A percentile compares a stretch with the other conserved stretches of the same genome.
Conservation (phyloP, 257 asterid genomes). For the Avicennia marina region DNA sequence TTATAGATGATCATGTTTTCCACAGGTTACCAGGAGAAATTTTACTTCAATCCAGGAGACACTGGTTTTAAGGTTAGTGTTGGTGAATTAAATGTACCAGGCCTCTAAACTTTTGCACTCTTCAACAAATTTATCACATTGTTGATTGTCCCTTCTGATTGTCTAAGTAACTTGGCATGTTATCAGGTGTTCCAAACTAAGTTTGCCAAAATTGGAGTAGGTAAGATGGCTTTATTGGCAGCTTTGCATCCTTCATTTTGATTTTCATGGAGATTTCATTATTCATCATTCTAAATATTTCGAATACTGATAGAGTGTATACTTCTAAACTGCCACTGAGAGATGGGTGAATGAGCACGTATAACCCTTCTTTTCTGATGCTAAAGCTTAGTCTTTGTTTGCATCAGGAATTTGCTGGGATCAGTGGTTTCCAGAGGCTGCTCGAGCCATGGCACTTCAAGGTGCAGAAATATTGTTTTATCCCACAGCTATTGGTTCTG, state of each 20-base stretch:
- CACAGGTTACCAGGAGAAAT: conserved; percentile 97
- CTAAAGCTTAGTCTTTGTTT: no score
- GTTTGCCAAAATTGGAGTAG: conserved; percentile 90
- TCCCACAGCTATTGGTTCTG: conserved; percentile 99
- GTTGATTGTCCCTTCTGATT: conserved; percentile 17
- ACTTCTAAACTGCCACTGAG: no score
- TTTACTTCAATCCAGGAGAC: conserved; percentile 96
- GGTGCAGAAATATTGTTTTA: conserved; percentile 94
- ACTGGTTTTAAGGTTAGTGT: conserved; percentile 86
- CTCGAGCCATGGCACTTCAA: conserved; percentile 95
- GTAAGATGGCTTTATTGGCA: conserved; percentile 40
- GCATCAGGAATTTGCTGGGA: conserved; percentile 95
- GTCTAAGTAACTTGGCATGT: conserved; percentile 13
- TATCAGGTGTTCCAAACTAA: conserved; percentile 85
- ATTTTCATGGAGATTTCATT: not conserved
- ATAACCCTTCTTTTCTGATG: no score
- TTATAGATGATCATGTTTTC: conserved; percentile 11
- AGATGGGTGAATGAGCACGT: no score
- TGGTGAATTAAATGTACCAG: no score
- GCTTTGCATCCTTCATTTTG: not conserved
- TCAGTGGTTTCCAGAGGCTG: conserved; percentile 99
- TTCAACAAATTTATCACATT: not conserved
- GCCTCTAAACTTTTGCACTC: no score
- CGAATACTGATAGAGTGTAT: no score
- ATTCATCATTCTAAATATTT: no score